Conservation (phyloP, 345 rosid species). For the Reutealis trisperma region DNA sequence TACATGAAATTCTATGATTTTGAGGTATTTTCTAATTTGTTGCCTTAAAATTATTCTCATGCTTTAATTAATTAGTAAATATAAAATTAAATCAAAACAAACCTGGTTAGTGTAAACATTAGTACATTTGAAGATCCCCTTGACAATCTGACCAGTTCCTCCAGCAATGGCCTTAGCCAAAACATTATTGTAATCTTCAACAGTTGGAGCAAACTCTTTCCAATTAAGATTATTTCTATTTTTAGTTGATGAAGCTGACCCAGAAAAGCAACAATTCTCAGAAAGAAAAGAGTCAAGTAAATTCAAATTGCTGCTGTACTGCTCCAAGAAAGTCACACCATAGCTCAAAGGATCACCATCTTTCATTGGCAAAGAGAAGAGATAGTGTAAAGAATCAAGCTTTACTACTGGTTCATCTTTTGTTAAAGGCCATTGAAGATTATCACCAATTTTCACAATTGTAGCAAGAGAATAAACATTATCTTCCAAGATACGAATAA, state of each 20-base stretch:
- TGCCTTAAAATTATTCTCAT: too few relatives aligned
- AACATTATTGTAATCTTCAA: slow-evolving; percentile 70
- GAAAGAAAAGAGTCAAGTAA: slow-evolving; percentile 61
- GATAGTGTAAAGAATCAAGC: slow-evolving; percentile 64
- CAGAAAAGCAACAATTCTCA: slow-evolving; percentile 74
- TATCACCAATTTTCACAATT: slow-evolving; percentile 62
- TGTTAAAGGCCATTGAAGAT: slow-evolving; percentile 86
- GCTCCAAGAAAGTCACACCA: slow-evolving; percentile 65
- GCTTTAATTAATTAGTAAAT: too few relatives aligned
- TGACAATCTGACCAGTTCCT: slow-evolving; percentile 91
- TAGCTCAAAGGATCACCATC: slow-evolving; percentile 79
- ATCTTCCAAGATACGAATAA: slow-evolving; percentile 53
- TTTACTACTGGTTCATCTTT: slow-evolving; percentile 92
- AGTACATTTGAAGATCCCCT: slow-evolving; percentile 74
- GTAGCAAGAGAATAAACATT: slow-evolving; percentile 56
- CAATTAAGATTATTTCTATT: slow-evolving; percentile 48
- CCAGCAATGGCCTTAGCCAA: slow-evolving; percentile 88
- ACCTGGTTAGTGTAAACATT: slow-evolving; percentile 90
- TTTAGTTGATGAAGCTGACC: slow-evolving; percentile 25
- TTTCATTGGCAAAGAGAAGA: slow-evolving; percentile 77
- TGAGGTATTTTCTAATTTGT: too few relatives aligned
- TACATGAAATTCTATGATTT: too few relatives aligned
- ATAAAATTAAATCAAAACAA: not conserved
- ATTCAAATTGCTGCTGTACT: slow-evolving; percentile 32
- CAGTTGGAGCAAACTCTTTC: slow-evolving; percentile 81